Evolutionary conservation across 352 stramenopile genomes (phyloP).

Genomic region (Phytophthora citrophthora): DNA sequence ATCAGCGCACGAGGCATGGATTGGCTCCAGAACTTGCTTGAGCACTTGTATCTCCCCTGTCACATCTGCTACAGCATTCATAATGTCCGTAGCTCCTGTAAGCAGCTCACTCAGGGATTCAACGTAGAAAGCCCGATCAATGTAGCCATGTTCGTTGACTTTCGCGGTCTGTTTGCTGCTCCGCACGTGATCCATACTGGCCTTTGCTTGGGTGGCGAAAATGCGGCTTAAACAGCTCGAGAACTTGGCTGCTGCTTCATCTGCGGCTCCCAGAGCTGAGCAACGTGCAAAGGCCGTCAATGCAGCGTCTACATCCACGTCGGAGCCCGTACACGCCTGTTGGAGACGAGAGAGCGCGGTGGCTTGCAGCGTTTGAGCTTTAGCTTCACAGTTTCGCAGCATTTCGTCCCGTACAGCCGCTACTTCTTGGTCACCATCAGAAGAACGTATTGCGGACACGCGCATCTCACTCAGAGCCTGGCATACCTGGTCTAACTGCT

Average conservation of each 20-base stretch:
- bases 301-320: slow-evolving; percentile 57
- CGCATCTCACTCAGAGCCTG: slow-evolving; percentile 71
- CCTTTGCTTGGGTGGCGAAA: slow-evolving; percentile 60
- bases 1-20: slow-evolving; percentile 63
- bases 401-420: slow-evolving; percentile 75
- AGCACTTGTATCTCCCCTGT: slow-evolving; percentile 45
- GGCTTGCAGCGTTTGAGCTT: slow-evolving; percentile 52
- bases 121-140: slow-evolving; percentile 84
- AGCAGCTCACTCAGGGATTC: slow-evolving; percentile 75
- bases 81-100: slow-evolving; percentile 74
- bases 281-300: slow-evolving; percentile 65
- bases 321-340: slow-evolving; percentile 38
- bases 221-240: slow-evolving; percentile 51
- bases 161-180: slow-evolving; percentile 57
- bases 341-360: slow-evolving; percentile 53
- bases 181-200: slow-evolving; percentile 59
- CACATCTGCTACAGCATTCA: slow-evolving; percentile 81
- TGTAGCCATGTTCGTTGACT: slow-evolving; percentile 85
- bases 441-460: slow-evolving; percentile 19
- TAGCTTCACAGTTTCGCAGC: slow-evolving; percentile 75
- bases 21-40: slow-evolving; percentile 55
- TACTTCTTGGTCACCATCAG: slow-evolving; percentile 17
- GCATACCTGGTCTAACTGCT: slow-evolving; percentile 70
- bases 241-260: slow-evolving; percentile 41
- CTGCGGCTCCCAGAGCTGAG: slow-evolving; percentile 42